Conservation (phyloP, 371 early-diverging fungal species). For the Mortierella sp. region DNA sequence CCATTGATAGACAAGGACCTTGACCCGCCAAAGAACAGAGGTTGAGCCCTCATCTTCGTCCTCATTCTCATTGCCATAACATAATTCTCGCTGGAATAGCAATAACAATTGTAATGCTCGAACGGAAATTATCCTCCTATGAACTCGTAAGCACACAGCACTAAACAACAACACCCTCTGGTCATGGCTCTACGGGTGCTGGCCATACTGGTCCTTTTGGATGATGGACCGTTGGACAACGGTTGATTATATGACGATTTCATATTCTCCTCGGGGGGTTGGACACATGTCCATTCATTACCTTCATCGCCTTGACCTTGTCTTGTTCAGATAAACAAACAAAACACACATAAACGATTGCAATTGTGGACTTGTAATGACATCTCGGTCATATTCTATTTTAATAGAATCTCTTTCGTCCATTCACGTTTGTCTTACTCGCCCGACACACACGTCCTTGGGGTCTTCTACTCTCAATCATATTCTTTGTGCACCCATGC, state of each 20-base stretch:
- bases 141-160: background rate
- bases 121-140: background rate
- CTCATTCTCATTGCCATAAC: no score
- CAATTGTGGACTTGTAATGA: no score
- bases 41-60: background rate
- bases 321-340: background rate
- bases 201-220: background rate
- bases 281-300: constrained; percentile 10
- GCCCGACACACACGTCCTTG: background rate
- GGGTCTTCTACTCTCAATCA: background rate
- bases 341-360: no score
- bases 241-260: background rate
- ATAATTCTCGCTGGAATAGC: background rate
- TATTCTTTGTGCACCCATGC: constrained; percentile 5
- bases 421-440: background rate
- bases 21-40: no score
- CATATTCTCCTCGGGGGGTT: constrained; percentile 9
- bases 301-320: background rate
- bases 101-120: background rate
- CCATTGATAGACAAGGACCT: no score
- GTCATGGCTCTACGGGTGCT: background rate
- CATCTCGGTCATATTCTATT: no score
- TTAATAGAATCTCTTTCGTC: no score
- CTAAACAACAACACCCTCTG: no score
- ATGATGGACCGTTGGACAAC: background rate